Evolutionary conservation across 768 basidiomycete species (phyloP).

Genomic region (Solioccasus polychromus): DNA sequence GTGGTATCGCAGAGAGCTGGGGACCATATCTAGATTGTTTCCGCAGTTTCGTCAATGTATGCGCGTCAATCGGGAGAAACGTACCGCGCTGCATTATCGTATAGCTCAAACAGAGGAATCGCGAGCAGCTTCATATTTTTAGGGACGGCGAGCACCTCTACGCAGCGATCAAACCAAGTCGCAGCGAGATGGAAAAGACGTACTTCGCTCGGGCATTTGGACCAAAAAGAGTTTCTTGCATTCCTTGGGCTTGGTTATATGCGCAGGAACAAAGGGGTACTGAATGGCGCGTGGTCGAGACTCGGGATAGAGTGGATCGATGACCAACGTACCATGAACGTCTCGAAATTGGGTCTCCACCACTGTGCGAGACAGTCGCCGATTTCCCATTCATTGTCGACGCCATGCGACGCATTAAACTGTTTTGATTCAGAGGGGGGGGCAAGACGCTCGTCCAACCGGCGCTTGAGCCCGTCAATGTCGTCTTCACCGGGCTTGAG

Average conservation of each 20-base stretch:
- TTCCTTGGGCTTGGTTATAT: slow-evolving; percentile 97
- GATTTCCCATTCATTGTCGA: slow-evolving; percentile 93
- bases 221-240: slow-evolving; percentile 95
- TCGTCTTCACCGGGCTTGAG: slow-evolving; percentile 96
- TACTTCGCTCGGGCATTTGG: slow-evolving; percentile 92
- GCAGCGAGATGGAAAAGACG: slow-evolving; percentile 28
- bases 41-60: background rate
- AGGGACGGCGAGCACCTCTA: slow-evolving; percentile 95
- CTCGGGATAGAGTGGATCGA: background rate
- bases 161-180: background rate
- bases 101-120: slow-evolving; percentile 94
- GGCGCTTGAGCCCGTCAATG: slow-evolving; percentile 81
- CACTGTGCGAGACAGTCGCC: slow-evolving; percentile 96
- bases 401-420: slow-evolving; percentile 71
- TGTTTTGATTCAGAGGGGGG: slow-evolving; percentile 72
- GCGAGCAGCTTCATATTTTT: slow-evolving; percentile 99
- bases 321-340: slow-evolving; percentile 80
- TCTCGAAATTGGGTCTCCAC: slow-evolving; percentile 99
- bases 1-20: slow-evolving; percentile 91
- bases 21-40: slow-evolving; percentile 68
- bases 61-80: slow-evolving; percentile 9
- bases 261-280: slow-evolving; percentile 94
- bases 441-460: slow-evolving; percentile 86
- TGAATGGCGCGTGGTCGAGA: slow-evolving; percentile 27
- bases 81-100: slow-evolving; percentile 92